Evolutionary conservation across 2,329 filamentous ascomycete genomes (phyloP), one percentile per base, ranked within the genome.

Genomic region (Beauveria rudraprayagi): DNA sequence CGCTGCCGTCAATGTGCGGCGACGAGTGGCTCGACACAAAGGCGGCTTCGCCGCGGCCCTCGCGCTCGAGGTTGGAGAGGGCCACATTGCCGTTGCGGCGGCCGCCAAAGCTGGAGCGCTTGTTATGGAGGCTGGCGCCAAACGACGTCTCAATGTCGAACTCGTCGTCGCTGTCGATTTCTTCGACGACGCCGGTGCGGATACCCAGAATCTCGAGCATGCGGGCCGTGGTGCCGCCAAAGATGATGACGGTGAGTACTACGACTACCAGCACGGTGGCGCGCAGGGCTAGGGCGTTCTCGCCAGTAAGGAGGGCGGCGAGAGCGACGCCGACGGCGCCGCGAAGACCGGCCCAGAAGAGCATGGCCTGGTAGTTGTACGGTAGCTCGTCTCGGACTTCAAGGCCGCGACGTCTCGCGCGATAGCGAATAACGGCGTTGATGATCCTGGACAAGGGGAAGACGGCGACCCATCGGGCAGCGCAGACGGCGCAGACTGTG

Each of bases 161-260:
- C 73, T 99, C 94, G 70, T 99, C 94, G 70, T 99, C 94, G 50
- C 91, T 96, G 71, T 99, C 94, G 50, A 96, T 90, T 72, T 99
- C 94, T 68, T 99, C 94, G 0, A 97, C 90, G 0, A 99, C 93
- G 0, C 94, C 94, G 0, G 93, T 99, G 61, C 91, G 86, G 64
- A 99, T 99, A n/a, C 92, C 90, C 17, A 97, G 78, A 60, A 99
- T 99, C 72, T 99, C 94, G 19, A 99, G 80, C 94, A 99, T 99
- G 61, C 93, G 88, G 14, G 93, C 92, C 0, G 94, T 99, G 7
- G 94, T 99, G 57, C 94, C 94, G 60, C 94, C 94, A 69, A 99
- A 99, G 64, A 99, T 97, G 75, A 99, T 99, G 68, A 99, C 94
- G 0, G 94, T 97, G 63, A 99, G 79, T 68, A 99, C 93, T 5